Evolutionary conservation across 192 early-diverging fungal species (phyloP).

Genomic region (Coemansia sp.): DNA sequence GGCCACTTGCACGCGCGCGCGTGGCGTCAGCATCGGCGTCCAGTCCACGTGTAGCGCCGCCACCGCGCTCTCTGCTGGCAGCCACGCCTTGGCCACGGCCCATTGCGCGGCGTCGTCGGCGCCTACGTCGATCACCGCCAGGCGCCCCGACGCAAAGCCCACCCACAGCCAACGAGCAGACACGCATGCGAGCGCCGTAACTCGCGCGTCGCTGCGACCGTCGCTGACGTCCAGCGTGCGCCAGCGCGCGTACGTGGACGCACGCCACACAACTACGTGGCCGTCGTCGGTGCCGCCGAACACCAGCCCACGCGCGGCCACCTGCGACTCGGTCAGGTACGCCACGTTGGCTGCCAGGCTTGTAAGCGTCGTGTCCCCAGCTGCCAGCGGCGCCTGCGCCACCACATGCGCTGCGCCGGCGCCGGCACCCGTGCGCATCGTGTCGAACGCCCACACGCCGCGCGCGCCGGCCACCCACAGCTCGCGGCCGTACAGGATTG

Average conservation of each 20-base stretch:
- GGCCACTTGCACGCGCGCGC: constrained; percentile 39
- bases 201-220: constrained; percentile 29
- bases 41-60: constrained; percentile 40
- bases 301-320: constrained; percentile 33
- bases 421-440: constrained; percentile 16
- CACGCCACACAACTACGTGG: constrained; percentile 43
- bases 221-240: constrained; percentile 48
- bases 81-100: constrained; percentile 48
- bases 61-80: constrained; percentile 30
- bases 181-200: constrained; percentile 45
- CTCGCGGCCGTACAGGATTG: constrained; percentile 34
- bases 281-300: constrained; percentile 50
- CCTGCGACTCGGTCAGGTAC: constrained; percentile 23
- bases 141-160: constrained; percentile 36
- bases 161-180: constrained; percentile 50
- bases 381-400: constrained; percentile 27
- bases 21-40: constrained; percentile 39
- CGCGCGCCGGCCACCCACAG: constrained; percentile 50
- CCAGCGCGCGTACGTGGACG: constrained; percentile 34
- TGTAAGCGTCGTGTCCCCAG: constrained; percentile 37
- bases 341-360: constrained; percentile 43
- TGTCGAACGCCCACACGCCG: constrained; percentile 45
- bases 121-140: constrained; percentile 35
- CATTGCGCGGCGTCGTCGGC: constrained; percentile 30
- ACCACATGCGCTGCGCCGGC: constrained; percentile 17